phyloP scores from a whole-genome alignment of 1,284 basidiomycete genomes.

The Afroboletus lepidellus region DNA sequence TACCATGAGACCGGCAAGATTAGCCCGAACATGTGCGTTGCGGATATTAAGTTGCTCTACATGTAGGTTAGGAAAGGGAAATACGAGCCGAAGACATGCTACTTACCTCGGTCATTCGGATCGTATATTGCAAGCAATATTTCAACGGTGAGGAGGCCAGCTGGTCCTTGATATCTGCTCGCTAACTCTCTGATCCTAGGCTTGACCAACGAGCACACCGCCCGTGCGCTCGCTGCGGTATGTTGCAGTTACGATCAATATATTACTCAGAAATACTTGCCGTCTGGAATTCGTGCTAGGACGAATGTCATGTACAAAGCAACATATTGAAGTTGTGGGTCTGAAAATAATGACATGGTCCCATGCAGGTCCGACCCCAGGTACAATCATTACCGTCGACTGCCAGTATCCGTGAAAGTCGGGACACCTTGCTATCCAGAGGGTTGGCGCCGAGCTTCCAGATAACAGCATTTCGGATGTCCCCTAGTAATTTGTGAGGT shows the following conservation, averaged over 20 bases:
- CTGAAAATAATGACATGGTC: constrained; percentile 11
- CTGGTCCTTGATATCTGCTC: background rate
- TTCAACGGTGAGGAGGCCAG: constrained; percentile 26
- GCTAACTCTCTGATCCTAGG: constrained; percentile 18
- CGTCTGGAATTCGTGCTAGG: constrained; percentile 13
- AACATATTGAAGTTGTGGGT: constrained; percentile 6
- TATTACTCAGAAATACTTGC: constrained; percentile 4
- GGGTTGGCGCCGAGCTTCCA: constrained; percentile 8
- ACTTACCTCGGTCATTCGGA: constrained; percentile 4
- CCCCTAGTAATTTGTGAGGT: constrained; percentile 10
- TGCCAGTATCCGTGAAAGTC: constrained; percentile 18
- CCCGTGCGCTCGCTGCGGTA: too few species aligned
- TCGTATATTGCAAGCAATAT: constrained; percentile 15
- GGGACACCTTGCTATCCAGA: background rate
- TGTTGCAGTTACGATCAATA: too few species aligned
- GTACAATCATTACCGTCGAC: constrained; percentile 7
- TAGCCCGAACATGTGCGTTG: constrained; percentile 11
- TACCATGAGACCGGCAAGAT: constrained; percentile 18
- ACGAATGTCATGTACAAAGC: constrained; percentile 21
- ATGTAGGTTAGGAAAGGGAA: background rate
- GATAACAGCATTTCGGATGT: constrained; percentile 6
- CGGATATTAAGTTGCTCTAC: background rate
- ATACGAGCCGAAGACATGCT: background rate
- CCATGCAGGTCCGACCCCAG: background rate
- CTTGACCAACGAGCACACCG: constrained; percentile 9